Conservation (phyloP, 257 asterid genomes). For the Cordia subcordata region DNA sequence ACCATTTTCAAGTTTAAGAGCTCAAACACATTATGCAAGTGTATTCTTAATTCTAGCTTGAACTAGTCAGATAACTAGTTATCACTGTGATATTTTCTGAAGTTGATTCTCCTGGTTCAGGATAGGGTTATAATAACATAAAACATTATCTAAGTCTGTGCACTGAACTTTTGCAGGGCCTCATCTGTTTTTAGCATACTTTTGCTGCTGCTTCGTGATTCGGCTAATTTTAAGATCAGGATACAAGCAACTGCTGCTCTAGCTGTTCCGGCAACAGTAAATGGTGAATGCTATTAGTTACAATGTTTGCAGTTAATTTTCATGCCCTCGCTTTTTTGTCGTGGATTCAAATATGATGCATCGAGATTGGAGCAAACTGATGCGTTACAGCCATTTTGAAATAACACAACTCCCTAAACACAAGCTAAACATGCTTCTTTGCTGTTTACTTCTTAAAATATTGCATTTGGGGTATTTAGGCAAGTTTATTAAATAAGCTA, state of each 20-base stretch:
- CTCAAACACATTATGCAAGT: too few relatives aligned
- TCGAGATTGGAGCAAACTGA: background rate
- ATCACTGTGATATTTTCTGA: too few relatives aligned
- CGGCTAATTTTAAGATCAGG: constrained; percentile 89
- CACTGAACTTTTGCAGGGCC: constrained; percentile 54
- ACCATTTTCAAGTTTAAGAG: too few relatives aligned
- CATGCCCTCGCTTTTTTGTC: constrained; percentile 1
- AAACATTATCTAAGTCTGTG: background rate
- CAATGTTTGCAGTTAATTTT: background rate
- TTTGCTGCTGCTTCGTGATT: constrained; percentile 79
- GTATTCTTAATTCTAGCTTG: too few relatives aligned
- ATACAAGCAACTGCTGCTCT: constrained; percentile 98
- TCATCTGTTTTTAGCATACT: constrained; percentile 82
- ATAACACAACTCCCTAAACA: too few relatives aligned
- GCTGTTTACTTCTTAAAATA: constrained; percentile 1
- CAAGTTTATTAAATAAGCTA: background rate
- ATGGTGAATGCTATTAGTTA: constrained; percentile 40
- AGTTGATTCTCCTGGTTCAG: too few relatives aligned
- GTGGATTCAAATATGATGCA: background rate
- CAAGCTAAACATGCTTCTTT: background rate
- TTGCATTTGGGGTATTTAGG: background rate
- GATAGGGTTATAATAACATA: too few relatives aligned
- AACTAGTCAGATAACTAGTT: too few relatives aligned
- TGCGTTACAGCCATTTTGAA: background rate
- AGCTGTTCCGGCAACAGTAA: constrained; percentile 80